phyloP scores from a whole-genome alignment of 2,329 filamentous ascomycete genomes.

The Allantophomopsis lycopodina region DNA sequence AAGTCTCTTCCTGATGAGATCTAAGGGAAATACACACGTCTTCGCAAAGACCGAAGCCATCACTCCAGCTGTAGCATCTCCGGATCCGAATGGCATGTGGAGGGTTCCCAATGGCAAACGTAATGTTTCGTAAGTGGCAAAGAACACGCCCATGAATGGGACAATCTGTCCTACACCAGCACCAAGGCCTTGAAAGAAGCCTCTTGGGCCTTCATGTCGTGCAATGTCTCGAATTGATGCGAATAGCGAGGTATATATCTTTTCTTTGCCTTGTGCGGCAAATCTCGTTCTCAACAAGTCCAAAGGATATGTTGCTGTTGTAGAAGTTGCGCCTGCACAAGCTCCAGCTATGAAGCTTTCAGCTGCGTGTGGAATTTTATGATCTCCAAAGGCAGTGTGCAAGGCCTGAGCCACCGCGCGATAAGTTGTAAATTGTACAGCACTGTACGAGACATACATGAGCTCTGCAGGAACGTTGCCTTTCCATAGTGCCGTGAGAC shows the following conservation, averaged over 20 bases:
- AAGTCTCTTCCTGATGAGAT: constrained; percentile 81
- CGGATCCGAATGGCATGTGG: constrained; percentile 56
- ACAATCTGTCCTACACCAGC: constrained; percentile 80
- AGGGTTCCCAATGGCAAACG: constrained; percentile 41
- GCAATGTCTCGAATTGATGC: constrained; percentile 60
- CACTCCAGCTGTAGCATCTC: constrained; percentile 73
- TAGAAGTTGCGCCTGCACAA: constrained; percentile 68
- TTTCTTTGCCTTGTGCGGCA: constrained; percentile 77
- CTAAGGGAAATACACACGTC: constrained; percentile 82
- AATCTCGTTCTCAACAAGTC: constrained; percentile 90
- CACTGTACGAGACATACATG: constrained; percentile 85
- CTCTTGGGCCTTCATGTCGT: constrained; percentile 56
- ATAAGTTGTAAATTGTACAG: constrained; percentile 83
- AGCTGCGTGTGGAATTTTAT: constrained; percentile 44
- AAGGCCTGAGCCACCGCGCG: constrained; percentile 59
- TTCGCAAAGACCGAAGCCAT: constrained; percentile 72
- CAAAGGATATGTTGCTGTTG: constrained; percentile 76
- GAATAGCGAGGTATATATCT: constrained; percentile 62
- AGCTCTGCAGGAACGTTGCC: constrained; percentile 93
- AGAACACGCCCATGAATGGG: constrained; percentile 96
- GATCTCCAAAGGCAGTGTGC: constrained; percentile 19
- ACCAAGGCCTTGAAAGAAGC: constrained; percentile 79
- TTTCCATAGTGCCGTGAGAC: constrained; percentile 84
- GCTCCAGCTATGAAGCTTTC: constrained; percentile 80
- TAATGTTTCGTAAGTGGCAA: constrained; percentile 73